These are phyloP conservation scores for Ophiostoma tasmaniense DNA, from an alignment of 2,329 filamentous ascomycete species.

Conservation along the genomic window DNA sequence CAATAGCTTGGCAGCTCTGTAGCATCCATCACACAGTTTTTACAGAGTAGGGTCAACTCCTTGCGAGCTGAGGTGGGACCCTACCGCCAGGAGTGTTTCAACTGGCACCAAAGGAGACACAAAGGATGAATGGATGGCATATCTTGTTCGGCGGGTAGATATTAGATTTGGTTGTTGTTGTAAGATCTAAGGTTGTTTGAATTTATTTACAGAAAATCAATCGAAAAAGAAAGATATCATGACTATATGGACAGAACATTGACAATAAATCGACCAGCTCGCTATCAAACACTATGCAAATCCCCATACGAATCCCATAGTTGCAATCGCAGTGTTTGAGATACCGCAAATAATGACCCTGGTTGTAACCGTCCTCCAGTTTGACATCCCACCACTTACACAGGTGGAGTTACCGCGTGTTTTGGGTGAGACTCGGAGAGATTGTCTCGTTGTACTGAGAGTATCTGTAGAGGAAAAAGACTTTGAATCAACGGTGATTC, in stretches of 20 bases:
- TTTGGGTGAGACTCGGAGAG: background rate
- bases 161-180: background rate
- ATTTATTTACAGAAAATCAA: background rate
- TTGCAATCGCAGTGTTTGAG: background rate
- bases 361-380: background rate
- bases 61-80: background rate
- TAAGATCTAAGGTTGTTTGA: background rate
- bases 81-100: background rate
- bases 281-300: background rate
- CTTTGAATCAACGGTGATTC: background rate
- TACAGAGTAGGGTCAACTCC: background rate
- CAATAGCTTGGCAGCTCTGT: background rate
- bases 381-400: slow-evolving; percentile 1
- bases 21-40: background rate
- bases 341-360: background rate
- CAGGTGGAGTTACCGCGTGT: background rate
- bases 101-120: background rate
- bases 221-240: background rate
- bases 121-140: background rate
- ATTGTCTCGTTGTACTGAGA: slow-evolving; percentile 25
- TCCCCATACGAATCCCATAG: background rate
- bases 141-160: background rate
- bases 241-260: background rate
- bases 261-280: background rate
- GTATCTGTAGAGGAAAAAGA: too few species aligned